Percentiles rank a stretch among this genome's conserved stretches.
Conservation (phyloP, 1,284 basidiomycete genomes). For the Irpex rosettiformis region DNA sequence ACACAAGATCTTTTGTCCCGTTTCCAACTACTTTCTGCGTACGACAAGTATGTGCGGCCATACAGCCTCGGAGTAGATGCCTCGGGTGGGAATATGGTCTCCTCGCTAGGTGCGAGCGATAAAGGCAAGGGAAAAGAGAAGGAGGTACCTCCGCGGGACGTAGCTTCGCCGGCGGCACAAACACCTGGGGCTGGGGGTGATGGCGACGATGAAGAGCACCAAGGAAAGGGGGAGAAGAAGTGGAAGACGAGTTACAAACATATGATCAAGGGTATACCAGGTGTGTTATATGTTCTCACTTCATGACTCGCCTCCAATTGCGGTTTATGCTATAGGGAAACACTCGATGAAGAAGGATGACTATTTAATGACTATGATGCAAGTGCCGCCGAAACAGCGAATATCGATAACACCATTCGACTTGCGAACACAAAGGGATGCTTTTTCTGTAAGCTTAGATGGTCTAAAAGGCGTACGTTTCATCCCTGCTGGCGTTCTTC, state of each 20-base stretch:
- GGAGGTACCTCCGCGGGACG: constrained; percentile 30
- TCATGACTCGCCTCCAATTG: constrained; percentile 9
- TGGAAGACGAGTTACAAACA: constrained; percentile 75
- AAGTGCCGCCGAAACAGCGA: constrained; percentile 68
- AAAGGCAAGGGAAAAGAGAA: constrained; percentile 67
- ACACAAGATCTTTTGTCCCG: constrained; percentile 73
- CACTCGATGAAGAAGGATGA: constrained; percentile 82
- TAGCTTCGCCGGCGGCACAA: constrained; percentile 28
- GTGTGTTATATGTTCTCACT: constrained; percentile 36
- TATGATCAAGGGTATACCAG: constrained; percentile 72
- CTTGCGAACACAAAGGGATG: constrained; percentile 60
- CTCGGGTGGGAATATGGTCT: constrained; percentile 7
- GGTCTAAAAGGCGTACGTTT: constrained; percentile 71
- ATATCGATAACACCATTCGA: constrained; percentile 65
- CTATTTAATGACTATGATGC: constrained; percentile 61
- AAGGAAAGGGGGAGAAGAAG: constrained; percentile 61
- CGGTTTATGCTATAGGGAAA: constrained; percentile 46
- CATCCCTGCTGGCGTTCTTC: constrained; percentile 16
- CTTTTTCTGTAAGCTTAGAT: constrained; percentile 68
- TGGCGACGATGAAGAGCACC: constrained; percentile 53
- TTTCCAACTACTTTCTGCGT: constrained; percentile 63
- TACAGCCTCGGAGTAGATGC: constrained; percentile 30
- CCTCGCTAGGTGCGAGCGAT: constrained; percentile 29
- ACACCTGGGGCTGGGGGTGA: constrained; percentile 43
- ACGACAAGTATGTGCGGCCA: constrained; percentile 72